Base-by-base conservation (phyloP, 1,284 basidiomycete species). In the Moesziomyces aphidis region DNA sequence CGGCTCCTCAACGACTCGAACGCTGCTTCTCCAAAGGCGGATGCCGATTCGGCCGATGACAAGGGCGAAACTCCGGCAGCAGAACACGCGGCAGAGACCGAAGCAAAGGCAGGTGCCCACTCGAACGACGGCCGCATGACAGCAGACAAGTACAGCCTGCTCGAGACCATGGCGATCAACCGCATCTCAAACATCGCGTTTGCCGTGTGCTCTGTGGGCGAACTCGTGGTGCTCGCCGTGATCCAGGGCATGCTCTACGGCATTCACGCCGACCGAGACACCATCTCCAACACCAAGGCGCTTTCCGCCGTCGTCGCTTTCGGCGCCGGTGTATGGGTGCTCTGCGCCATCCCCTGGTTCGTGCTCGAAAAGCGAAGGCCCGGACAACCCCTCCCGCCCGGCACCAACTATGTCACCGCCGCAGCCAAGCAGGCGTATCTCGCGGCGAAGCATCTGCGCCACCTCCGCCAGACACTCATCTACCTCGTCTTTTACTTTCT, bases 151-250 rank as follows among this genome's bases (percentile, higher is more conserved):
- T 93, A 92, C 77, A 92, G 92, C 78, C 78, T 80, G 5, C 91
- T 93, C 77, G 92, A 93, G 79, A 91, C 90, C 58, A 80, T 94
- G 53, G 90, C 93, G 85, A 92, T 93, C 87, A 94, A 93, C 79
- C 87, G 91, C 57, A 91, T 95, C 66, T 91, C 91, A 78, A 95
- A 95, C 72, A 91, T 90, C 74, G 93, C 92, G 15, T 91, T 94
- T 59, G 70, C 89, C 79, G 89, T 90, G 91, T 34, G 91, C 91
- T 79, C 92, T 90, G 88, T 90, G 51, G 93, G 90, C 48, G 94
- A 90, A 80, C 89, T 91, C 51, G 87, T 87, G 48, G 90, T 93
- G 39, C 88, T 93, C 17, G 90, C 89, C 1, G 85, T 93, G 57
- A 91, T 93, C 88, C 89, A 92, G 45, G 92, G 91, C 19, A 92